These are phyloP conservation scores for Psidium guajava DNA, from an alignment of 345 rosid species.

Conservation along the genomic window DNA sequence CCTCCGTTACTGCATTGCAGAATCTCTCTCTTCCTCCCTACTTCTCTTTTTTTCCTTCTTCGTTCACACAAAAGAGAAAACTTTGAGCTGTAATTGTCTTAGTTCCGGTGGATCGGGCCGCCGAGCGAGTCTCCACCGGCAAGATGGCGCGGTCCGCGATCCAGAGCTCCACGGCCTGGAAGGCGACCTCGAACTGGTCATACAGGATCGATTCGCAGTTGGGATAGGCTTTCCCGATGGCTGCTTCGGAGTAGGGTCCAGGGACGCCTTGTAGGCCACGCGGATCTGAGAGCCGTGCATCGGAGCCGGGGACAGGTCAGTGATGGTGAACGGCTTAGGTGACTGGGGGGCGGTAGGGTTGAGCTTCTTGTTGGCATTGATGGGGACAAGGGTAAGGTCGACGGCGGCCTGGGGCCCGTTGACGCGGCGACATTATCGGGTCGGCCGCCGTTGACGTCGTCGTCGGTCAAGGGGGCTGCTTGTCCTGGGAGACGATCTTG, in stretches of 20 bases:
- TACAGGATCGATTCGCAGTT: too few relatives aligned
- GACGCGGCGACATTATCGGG: slow-evolving; percentile 36
- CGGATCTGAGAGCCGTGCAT: slow-evolving; percentile 84
- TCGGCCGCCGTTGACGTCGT: slow-evolving; percentile 1
- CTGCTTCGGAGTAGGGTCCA: slow-evolving; percentile 96
- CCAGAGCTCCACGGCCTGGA: too few relatives aligned
- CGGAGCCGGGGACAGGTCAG: slow-evolving; percentile 85
- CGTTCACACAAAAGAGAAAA: too few relatives aligned
- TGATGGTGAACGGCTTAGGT: slow-evolving; percentile 47
- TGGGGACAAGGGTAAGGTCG: slow-evolving; percentile 47
- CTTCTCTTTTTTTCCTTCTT: too few relatives aligned
- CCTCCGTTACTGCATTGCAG: too few relatives aligned
- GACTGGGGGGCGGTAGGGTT: slow-evolving; percentile 9
- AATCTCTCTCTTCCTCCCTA: too few relatives aligned
- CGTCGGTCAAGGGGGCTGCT: slow-evolving; percentile 7
- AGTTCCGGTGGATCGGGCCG: too few relatives aligned
- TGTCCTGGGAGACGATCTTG: slow-evolving; percentile 43
- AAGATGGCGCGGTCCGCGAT: too few relatives aligned
- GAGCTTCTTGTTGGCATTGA: slow-evolving; percentile 14
- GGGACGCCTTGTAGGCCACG: slow-evolving; percentile 96
- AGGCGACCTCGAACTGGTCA: too few relatives aligned
- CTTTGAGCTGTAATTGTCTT: too few relatives aligned
- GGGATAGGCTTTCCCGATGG: slow-evolving; percentile 84
- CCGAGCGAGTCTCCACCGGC: too few relatives aligned
- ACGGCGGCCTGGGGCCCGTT: slow-evolving; percentile 52